Evolutionary conservation across 257 asterid species (phyloP).

Genomic region (Solanum sparsipilum): DNA sequence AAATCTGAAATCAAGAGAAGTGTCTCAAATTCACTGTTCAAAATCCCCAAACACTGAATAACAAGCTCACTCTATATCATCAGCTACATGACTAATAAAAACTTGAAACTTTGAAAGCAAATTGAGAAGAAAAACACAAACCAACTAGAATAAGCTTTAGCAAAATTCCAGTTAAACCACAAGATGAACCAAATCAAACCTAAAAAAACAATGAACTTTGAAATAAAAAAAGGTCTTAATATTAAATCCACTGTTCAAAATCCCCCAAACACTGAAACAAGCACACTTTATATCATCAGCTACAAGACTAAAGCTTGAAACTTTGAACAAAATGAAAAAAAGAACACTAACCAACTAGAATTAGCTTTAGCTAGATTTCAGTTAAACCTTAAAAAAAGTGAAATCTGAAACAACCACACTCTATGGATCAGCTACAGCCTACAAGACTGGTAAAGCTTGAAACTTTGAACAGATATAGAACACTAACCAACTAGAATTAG

Average conservation of each 20-base stretch:
- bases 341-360: not conserved
- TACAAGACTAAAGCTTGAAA: not conserved
- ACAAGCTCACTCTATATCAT: not conserved
- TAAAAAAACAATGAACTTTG: not conserved
- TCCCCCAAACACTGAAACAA: not conserved
- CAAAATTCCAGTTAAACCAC: not conserved
- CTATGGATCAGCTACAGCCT: not conserved
- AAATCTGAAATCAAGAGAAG: not conserved
- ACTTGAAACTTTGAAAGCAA: not conserved
- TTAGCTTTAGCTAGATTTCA: not conserved
- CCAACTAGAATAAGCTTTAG: conserved; percentile 20
- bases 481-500: not conserved
- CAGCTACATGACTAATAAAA: not conserved
- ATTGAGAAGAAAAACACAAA: not conserved
- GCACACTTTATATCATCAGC: not conserved
- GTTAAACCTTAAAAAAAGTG: not conserved
- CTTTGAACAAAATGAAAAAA: not conserved
- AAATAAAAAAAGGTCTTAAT: not conserved
- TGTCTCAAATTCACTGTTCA: not conserved
- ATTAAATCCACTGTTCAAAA: not conserved
- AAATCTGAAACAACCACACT: not conserved
- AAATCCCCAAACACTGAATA: not conserved
- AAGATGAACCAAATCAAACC: not conserved
- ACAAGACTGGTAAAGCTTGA: not conserved
- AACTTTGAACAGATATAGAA: not conserved